Conservation (phyloP, 768 basidiomycete species). For the Mycena rebaudengoi region DNA sequence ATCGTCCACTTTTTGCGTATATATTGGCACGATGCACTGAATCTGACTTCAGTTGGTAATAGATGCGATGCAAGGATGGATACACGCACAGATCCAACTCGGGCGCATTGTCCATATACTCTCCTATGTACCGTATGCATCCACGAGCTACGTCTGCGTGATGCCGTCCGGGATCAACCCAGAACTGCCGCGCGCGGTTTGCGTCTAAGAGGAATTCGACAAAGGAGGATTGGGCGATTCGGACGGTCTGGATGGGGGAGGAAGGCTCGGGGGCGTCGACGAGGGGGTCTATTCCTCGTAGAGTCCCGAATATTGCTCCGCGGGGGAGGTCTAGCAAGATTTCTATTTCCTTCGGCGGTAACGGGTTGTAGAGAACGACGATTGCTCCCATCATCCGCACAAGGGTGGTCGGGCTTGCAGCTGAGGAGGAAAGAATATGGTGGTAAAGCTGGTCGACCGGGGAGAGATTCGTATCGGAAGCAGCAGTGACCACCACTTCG, state of each 20-base stretch:
- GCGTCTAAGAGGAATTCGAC: constrained; percentile 22
- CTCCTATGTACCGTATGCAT: constrained; percentile 18
- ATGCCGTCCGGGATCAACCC: constrained; percentile 10
- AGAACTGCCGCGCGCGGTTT: constrained; percentile 11
- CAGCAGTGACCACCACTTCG: constrained; percentile 19
- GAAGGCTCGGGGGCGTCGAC: constrained; percentile 17
- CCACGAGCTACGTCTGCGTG: constrained; percentile 21
- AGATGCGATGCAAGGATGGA: neutral
- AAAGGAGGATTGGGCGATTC: constrained; percentile 11
- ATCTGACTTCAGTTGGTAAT: neutral
- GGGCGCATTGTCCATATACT: constrained; percentile 12
- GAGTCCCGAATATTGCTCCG: neutral
- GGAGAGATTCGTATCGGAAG: neutral
- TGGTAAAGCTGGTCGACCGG: constrained; percentile 24
- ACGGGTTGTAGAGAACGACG: constrained; percentile 5
- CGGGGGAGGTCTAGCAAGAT: neutral
- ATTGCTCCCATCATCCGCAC: constrained; percentile 13
- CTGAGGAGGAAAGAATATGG: constrained; percentile 14
- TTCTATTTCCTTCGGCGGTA: constrained; percentile 12
- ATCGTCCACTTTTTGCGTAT: constrained; percentile 13
- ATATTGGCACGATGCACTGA: constrained; percentile 18
- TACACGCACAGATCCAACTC: constrained; percentile 20
- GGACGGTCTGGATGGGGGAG: neutral
- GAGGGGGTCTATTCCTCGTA: constrained; percentile 12
- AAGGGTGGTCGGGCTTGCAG: constrained; percentile 3